Evolutionary conservation across 192 early-diverging fungal genomes (phyloP), one percentile per base, ranked within the genome.

Genomic region (Mortierella alpina): DNA sequence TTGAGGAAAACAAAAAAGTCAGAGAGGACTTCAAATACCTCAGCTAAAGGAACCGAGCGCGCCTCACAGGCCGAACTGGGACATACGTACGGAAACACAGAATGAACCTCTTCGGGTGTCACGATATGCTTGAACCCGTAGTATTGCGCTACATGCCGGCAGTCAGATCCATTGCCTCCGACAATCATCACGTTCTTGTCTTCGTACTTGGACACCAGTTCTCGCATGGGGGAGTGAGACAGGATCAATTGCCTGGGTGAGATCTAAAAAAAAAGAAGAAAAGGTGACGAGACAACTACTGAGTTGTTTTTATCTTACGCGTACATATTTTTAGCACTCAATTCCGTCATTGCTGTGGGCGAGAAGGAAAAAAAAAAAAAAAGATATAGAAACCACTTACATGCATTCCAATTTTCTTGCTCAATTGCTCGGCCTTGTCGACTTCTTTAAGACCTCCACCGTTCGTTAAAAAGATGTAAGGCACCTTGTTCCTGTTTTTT

Each of bases 181-280:
- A 96, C 88, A 5, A 96, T 86, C 44, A 98, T 81, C 2, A 98
- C 90, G 42, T 88, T 86, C 52, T 84, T 75, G 70, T 92, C 59
- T 22, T 83, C 71, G 73, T 94, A 96, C 54, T 87, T 84, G 9
- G 75, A 20, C 0, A 85, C 88, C 31, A 96, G 85, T 6, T 83
- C 63, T 20, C 85, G 85, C 96, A 98, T 96, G 9, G 96, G 96
- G 22, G 94, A 90, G 85, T 97, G 96, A 13, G 95, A 92, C 14
- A 96, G 73, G 20, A 96, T 83, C 41, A 96, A 76, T 72, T 95
- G 93, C 13, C 84, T 66, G 14, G 92, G 84, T 8, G 66, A 71
- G 68, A 93, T 87, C 85, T 90, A 14, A 17, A 12, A 44, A 7
- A 54, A 58, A 8, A 7, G 22, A 63, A 18, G 39, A 7, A 6